A percentile compares a stretch with the other conserved stretches of the same genome.
phyloP scores from a whole-genome alignment of 768 basidiomycete genomes.

The Suillus plorans region DNA sequence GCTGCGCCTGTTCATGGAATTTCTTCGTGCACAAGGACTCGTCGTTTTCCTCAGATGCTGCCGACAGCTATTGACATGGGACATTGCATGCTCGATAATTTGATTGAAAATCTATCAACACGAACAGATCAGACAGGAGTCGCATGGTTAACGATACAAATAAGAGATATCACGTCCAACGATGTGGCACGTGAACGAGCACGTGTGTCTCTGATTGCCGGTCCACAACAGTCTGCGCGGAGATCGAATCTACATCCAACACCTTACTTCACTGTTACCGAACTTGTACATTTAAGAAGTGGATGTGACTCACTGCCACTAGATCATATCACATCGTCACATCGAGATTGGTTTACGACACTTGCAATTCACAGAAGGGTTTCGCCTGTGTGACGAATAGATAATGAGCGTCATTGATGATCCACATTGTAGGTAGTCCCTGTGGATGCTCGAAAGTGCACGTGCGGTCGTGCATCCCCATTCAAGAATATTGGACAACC shows the following conservation, averaged over 20 bases:
- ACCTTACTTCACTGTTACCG: background rate
- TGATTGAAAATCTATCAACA: constrained; percentile 1
- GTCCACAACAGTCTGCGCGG: background rate
- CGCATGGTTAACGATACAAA: background rate
- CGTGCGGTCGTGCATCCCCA: background rate
- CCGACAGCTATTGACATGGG: background rate
- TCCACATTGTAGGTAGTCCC: background rate
- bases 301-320: background rate
- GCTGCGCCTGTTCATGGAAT: background rate
- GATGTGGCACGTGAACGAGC: background rate
- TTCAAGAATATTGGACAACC: background rate
- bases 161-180: no score
- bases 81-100: background rate
- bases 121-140: background rate
- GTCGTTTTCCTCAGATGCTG: background rate
- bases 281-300: background rate
- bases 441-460: background rate
- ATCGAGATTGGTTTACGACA: background rate
- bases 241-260: background rate
- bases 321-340: background rate
- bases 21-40: background rate
- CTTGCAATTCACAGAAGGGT: background rate
- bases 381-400: background rate
- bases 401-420: background rate
- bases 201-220: background rate